A percentile compares a stretch with the other conserved stretches of the same genome.
Evolutionary conservation across 1,139 yeast genomes (phyloP).

Genomic region (Scheffersomyces insectosa): DNA sequence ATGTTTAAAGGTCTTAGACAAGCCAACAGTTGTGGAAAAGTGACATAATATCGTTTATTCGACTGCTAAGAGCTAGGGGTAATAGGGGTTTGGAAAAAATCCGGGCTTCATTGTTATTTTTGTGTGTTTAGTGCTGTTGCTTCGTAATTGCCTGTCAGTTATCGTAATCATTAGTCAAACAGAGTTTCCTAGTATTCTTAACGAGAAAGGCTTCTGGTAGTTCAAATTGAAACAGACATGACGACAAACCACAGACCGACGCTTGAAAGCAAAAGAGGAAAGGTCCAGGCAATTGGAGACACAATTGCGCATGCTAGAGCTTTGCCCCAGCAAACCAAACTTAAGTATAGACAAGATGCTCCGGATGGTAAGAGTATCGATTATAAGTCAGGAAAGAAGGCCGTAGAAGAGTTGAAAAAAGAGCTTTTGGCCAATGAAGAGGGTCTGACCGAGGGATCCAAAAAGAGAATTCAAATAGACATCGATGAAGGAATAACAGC

Average conservation of each 20-base stretch:
- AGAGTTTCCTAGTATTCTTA: too few species aligned
- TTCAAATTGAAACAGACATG: constrained; percentile 38
- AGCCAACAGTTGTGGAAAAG: too few species aligned
- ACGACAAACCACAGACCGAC: constrained; percentile 92
- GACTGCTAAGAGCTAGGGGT: too few species aligned
- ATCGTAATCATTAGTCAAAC: too few species aligned
- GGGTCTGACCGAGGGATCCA: constrained; percentile 2
- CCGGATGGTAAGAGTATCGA: constrained; percentile 20
- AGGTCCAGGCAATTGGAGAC: constrained; percentile 38
- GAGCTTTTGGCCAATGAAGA: constrained; percentile 23
- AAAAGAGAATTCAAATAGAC: not conserved
- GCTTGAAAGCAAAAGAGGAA: constrained; percentile 82
- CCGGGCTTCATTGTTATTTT: too few species aligned
- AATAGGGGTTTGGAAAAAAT: too few species aligned
- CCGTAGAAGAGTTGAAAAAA: constrained; percentile 18
- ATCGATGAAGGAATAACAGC: constrained; percentile 1
- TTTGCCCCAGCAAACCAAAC: constrained; percentile 66
- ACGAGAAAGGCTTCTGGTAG: too few species aligned
- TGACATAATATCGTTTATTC: too few species aligned
- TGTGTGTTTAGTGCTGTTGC: too few species aligned
- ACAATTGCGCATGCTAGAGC: constrained; percentile 66
- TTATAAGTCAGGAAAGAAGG: constrained; percentile 7
- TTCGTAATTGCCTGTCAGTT: too few species aligned
- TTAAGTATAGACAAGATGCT: constrained; percentile 57
- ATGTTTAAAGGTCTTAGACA: too few species aligned